These are phyloP conservation scores for Calonectria pauciramosa DNA, from an alignment of 2,329 filamentous ascomycete species.

Conservation along the genomic window DNA sequence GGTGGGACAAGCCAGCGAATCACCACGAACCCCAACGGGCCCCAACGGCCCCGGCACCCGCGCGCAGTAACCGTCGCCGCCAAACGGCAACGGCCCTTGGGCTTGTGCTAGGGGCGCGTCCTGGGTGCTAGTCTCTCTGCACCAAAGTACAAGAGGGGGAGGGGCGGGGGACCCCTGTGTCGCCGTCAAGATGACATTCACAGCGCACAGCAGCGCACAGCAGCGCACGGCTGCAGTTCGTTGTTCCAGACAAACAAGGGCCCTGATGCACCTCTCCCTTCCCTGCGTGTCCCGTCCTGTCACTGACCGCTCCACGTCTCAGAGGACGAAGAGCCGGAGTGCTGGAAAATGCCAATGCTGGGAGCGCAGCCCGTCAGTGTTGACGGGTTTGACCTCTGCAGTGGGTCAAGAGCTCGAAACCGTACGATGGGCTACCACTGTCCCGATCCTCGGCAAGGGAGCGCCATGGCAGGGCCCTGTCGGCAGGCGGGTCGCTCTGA, in stretches of 20 bases:
- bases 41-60: constrained; percentile 3
- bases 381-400: not conserved
- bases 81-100: constrained; percentile 5
- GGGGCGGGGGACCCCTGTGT: constrained; percentile 22
- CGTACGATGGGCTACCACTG: constrained; percentile 26
- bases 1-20: constrained; percentile 19
- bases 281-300: not conserved
- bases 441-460: constrained; percentile 27
- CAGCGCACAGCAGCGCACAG: constrained; percentile 38
- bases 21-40: constrained; percentile 15
- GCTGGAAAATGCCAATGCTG: not conserved
- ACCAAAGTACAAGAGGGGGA: not conserved
- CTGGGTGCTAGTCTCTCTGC: not conserved
- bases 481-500: constrained; percentile 17
- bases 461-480: constrained; percentile 13
- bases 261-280: not conserved
- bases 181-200: constrained; percentile 28
- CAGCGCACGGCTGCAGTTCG: constrained; percentile 31
- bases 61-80: constrained; percentile 4
- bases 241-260: constrained; percentile 19
- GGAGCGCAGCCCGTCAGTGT: not conserved
- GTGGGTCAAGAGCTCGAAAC: constrained; percentile 19
- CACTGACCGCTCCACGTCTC: not conserved
- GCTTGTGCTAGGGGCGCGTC: not conserved
- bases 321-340: not conserved